Base-by-base conservation (phyloP, 108 stramenopile genomes). In the Halocafeteria seosinensis region DNA sequence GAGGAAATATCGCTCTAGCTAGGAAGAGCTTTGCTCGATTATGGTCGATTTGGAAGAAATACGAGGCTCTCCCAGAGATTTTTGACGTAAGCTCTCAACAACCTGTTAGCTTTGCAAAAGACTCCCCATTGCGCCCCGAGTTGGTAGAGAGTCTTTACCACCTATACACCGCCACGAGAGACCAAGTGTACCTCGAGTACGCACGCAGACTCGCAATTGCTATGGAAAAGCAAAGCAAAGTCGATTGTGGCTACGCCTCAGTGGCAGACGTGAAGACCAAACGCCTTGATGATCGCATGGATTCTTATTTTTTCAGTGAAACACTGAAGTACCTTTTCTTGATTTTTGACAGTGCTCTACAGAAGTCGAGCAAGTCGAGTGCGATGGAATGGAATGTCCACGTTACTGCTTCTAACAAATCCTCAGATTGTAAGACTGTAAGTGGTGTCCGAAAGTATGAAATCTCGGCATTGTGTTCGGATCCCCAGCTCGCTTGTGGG, bases 261-360 rank as follows among this genome's bases (percentile, higher is more conserved):
- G 26, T 76, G 23, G 30, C 34, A n/a, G 68, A 78, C 66, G 68
- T 78, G 26, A 9, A 4, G 5, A 26, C 62, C 31, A 11, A 33
- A 6, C 36, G 55, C 32, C 67, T 73, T 36, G 71, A 72, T 33
- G 77, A 81, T 31, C 70, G 71, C 30, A 81, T 81, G 79, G 73
- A 74, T 23, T 73, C 69, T 29, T 81, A 58, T 55, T 76, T 78
- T 57, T 55, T 81, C 24, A 36, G 72, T 9, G 79, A 81, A 53
- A 81, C 79, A 21, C 35, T 70, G 55, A 78, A 78, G 52, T 81
- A 81, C 62, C 63, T 78, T 8, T 78, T 69, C 60, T 42, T 78
- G 3, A 36, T 74, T 9, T 81, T 81, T 50, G 79, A 81, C 32
- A 68, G 37, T 29, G 38, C 58, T 2, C 52, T 66, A 12, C 12